These are phyloP conservation scores for Vitis rotundifolia DNA, from an alignment of 164 flowering plant genomes.

Conservation along the genomic window DNA sequence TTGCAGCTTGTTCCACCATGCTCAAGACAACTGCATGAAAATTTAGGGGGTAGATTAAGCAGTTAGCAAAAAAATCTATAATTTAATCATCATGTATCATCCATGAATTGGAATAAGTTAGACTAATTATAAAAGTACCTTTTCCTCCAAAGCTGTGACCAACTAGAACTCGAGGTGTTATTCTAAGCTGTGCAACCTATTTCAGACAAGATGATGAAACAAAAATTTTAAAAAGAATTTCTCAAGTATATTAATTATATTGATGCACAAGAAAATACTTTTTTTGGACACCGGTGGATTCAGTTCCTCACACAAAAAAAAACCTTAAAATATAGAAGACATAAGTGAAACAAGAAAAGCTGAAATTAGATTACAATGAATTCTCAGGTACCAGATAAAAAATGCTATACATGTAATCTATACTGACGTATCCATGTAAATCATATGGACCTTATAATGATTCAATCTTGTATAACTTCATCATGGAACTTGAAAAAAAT, in stretches of 20 bases:
- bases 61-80: conserved; percentile 2
- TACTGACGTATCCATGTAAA: too few relatives aligned
- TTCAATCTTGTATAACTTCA: too few relatives aligned
- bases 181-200: conserved; percentile 72
- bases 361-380: too few relatives aligned
- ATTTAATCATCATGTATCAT: background rate
- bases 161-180: conserved; percentile 84
- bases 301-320: too few relatives aligned
- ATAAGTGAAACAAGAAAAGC: too few relatives aligned
- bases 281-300: too few relatives aligned
- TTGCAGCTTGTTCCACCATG: conserved; percentile 98
- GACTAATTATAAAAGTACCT: conserved; percentile 43
- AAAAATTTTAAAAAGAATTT: background rate
- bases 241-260: background rate
- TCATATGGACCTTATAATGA: too few relatives aligned
- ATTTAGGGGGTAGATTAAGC: conserved; percentile 1
- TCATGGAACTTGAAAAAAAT: too few relatives aligned
- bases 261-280: too few relatives aligned
- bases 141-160: conserved; percentile 99
- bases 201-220: conserved; percentile 8
- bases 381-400: too few relatives aligned
- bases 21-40: conserved; percentile 79
- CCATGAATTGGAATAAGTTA: background rate
- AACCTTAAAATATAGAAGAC: too few relatives aligned
- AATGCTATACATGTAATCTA: too few relatives aligned